A percentile compares a stretch with the other conserved stretches of the same genome.
These are phyloP conservation scores for Trametes sanguinea DNA, from an alignment of 768 basidiomycete species.

Conservation along the genomic window DNA sequence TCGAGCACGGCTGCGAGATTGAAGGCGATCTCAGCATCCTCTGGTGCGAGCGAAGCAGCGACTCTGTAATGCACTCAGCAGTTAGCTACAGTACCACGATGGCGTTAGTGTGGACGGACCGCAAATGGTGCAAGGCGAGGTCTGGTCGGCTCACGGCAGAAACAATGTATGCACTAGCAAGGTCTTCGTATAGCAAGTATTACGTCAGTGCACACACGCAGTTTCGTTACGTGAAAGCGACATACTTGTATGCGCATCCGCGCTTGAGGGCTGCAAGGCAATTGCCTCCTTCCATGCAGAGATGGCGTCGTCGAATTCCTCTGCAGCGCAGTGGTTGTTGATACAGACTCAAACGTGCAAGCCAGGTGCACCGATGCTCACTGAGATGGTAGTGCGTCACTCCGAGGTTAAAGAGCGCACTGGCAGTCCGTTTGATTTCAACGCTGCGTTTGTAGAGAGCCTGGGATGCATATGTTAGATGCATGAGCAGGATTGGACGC, in stretches of 20 bases:
- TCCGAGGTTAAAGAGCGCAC: conserved; percentile 84
- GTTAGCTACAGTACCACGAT: conserved; percentile 7
- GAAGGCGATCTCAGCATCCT: conserved; percentile 90
- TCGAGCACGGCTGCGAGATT: conserved; percentile 90
- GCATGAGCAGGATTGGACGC: neutral
- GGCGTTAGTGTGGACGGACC: conserved; percentile 46
- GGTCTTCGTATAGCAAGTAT: conserved; percentile 47
- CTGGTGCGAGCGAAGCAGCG: conserved; percentile 79
- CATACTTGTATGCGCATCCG: conserved; percentile 87
- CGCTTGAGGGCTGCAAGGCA: conserved; percentile 74
- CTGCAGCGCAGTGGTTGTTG: conserved; percentile 39
- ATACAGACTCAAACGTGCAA: neutral
- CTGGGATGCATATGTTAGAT: conserved; percentile 17
- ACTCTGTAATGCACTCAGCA: conserved; percentile 47
- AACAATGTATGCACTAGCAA: conserved; percentile 88
- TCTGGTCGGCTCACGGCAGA: conserved; percentile 79
- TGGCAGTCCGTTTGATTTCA: conserved; percentile 77
- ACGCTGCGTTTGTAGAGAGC: conserved; percentile 73
- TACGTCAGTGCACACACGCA: conserved; percentile 1
- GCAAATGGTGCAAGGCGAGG: conserved; percentile 82
- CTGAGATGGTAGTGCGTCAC: conserved; percentile 90
- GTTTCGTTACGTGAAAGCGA: conserved; percentile 23
- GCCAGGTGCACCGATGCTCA: conserved; percentile 38
- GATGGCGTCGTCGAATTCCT: conserved; percentile 88
- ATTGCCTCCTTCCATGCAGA: conserved; percentile 86